Evolutionary conservation across 257 asterid genomes (phyloP), one percentile per base, ranked within the genome.

Genomic region (Nemophila menziesii): DNA sequence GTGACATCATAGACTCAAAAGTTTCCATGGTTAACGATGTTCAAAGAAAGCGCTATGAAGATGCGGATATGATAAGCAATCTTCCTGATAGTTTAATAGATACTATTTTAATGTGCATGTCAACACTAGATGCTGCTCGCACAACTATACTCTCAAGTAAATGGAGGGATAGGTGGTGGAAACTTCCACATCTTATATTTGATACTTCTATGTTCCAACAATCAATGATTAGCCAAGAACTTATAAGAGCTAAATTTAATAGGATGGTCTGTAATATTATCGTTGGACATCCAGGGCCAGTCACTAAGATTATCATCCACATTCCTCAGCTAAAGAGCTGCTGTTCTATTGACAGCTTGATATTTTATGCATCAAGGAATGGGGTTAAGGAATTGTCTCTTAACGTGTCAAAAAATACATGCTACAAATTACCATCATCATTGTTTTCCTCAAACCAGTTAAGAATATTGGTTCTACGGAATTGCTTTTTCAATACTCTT

Each of bases 151-250:
- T 57, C 41, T 54, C 70, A 11, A 47, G 41, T 4, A 37, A 42
- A 6, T 58, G 70, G 70, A 64, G 65, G 42, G 17, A 64, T 48
- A 11, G 26, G 4, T 64, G 70, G 66, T n/a, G 20, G 2, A 24
- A 1, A 15, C 14, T 20, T 45, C 43, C 63, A 3, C 5, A 33
- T 12, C 7, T 62, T 11, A 37, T 50, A 9, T 8, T 49, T 10
- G 57, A 61, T 17, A 8, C 23, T 13, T 4, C 16, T 0, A 7
- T 22, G 8, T 61, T 29, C 11, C 13, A 11, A 16, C 19, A 26
- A 3, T 33, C 43, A 6, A 8, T 26, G 15, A 3, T 15, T 7
- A 18, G 15, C 8, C 19, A 19, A 15, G 6, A 17, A 4, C 8
- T 38, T 3, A 2, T 5, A 11, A 29, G 0, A 24, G 18, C 27